A percentile compares a stretch with the other conserved stretches of the same genome.
Conservation (phyloP, 2,329 filamentous ascomycete genomes). For the Fusarium sp. region DNA sequence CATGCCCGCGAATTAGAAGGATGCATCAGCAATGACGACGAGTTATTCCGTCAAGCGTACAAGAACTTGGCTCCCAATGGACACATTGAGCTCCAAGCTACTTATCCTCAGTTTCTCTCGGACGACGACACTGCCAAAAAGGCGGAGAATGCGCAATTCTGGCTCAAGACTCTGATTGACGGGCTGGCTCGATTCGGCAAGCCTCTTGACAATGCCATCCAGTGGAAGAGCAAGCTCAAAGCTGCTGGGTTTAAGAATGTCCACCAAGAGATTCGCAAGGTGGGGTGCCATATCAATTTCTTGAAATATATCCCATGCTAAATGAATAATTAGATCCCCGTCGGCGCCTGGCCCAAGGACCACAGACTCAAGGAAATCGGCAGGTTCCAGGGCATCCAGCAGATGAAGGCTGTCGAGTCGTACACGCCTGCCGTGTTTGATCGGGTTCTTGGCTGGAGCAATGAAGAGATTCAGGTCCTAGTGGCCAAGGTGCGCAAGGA, state of each 20-base stretch:
- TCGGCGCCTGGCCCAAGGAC: slow-evolving; percentile 23
- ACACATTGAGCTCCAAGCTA: slow-evolving; percentile 17
- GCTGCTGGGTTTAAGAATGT: slow-evolving; percentile 18
- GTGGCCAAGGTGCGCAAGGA: slow-evolving; percentile 33
- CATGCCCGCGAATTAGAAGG: slow-evolving; percentile 30
- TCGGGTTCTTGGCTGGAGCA: slow-evolving; percentile 26
- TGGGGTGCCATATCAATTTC: background rate
- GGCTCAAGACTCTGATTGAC: slow-evolving; percentile 13
- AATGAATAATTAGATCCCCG: slow-evolving; percentile 7
- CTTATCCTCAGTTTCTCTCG: slow-evolving; percentile 16
- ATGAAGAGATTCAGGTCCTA: slow-evolving; percentile 22
- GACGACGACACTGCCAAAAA: slow-evolving; percentile 23
- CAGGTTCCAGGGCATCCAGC: slow-evolving; percentile 24
- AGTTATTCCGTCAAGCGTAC: slow-evolving; percentile 14
- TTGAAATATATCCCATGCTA: background rate
- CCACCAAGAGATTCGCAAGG: slow-evolving; percentile 22
- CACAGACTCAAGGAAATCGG: slow-evolving; percentile 7
- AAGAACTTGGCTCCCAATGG: slow-evolving; percentile 17
- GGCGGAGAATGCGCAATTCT: slow-evolving; percentile 17
- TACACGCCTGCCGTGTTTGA: slow-evolving; percentile 27
- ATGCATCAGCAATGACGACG: slow-evolving; percentile 21
- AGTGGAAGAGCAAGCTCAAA: slow-evolving; percentile 21
- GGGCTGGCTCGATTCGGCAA: slow-evolving; percentile 24
- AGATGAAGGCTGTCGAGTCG: slow-evolving; percentile 22
- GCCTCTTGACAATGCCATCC: slow-evolving; percentile 12